Evolutionary conservation across 2,329 filamentous ascomycete genomes (phyloP).

Genomic region (Penicillium sp.): DNA sequence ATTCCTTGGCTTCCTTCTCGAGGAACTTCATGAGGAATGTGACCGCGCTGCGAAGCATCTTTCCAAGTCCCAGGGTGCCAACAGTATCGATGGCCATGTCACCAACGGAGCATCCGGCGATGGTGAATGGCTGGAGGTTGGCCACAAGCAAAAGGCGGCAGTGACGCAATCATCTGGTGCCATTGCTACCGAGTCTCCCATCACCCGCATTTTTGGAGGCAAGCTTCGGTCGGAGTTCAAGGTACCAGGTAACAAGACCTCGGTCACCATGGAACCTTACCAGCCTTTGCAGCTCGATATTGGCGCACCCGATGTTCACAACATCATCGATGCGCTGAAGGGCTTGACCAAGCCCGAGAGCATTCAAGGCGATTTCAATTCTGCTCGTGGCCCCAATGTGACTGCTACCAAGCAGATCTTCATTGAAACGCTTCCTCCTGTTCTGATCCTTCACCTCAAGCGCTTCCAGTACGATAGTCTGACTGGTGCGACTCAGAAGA

Average conservation of each 20-base stretch:
- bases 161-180: slow-evolving; percentile 84
- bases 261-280: slow-evolving; percentile 90
- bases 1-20: slow-evolving; percentile 89
- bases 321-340: slow-evolving; percentile 88
- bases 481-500: slow-evolving; percentile 84
- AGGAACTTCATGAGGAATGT: slow-evolving; percentile 92
- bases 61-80: slow-evolving; percentile 50
- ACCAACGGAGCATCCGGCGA: slow-evolving; percentile 52
- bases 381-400: slow-evolving; percentile 73
- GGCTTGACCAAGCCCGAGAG: slow-evolving; percentile 81
- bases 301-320: slow-evolving; percentile 80
- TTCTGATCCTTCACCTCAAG: slow-evolving; percentile 93
- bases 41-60: slow-evolving; percentile 70
- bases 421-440: slow-evolving; percentile 86
- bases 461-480: slow-evolving; percentile 93
- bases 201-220: slow-evolving; percentile 94
- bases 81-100: slow-evolving; percentile 43
- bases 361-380: slow-evolving; percentile 81
- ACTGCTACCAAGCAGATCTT: slow-evolving; percentile 91
- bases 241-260: slow-evolving; percentile 83
- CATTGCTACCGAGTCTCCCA: slow-evolving; percentile 72
- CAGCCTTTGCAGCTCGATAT: slow-evolving; percentile 95
- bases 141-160: slow-evolving; percentile 83
- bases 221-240: slow-evolving; percentile 86
- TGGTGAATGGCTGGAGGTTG: slow-evolving; percentile 93